Percentiles rank a stretch among this genome's conserved stretches.
Conservation (phyloP, 179 eudicot species). For the Beta macrorhiza region DNA sequence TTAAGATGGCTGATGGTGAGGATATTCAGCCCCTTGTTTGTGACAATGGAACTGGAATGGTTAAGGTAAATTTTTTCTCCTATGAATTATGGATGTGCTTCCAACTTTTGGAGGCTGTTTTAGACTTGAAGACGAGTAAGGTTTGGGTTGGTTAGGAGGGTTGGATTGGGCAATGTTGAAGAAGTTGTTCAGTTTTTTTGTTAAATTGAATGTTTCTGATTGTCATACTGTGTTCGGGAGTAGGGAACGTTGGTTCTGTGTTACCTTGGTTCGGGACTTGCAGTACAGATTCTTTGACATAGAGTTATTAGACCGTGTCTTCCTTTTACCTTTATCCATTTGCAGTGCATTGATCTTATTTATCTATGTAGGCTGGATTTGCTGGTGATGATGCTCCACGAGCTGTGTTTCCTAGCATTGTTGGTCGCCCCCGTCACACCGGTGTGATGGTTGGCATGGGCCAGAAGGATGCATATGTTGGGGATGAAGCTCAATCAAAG, state of each 20-base stretch:
- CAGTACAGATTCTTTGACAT: not conserved
- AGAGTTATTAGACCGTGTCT: not conserved
- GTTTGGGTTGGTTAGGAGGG: not conserved
- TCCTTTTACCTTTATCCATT: not conserved
- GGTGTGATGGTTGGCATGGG: conserved; percentile 48
- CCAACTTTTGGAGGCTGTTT: not conserved
- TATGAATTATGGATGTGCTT: not conserved
- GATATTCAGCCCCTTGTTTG: conserved; percentile 42
- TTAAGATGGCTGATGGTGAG: conserved; percentile 38
- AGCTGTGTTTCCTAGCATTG: conserved; percentile 43
- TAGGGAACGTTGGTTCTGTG: not conserved
- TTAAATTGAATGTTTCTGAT: not conserved
- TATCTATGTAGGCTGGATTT: conserved; percentile 36
- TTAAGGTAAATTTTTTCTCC: conserved; percentile 27
- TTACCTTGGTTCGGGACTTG: not conserved
- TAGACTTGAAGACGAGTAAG: not conserved
- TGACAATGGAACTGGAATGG: conserved; percentile 45
- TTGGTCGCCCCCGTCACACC: conserved; percentile 40
- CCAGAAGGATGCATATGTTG: conserved; percentile 41
- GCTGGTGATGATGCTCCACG: conserved; percentile 46
- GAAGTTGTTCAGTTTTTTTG: not conserved
- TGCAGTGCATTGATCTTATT: conserved; percentile 9
- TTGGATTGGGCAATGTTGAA: not conserved
- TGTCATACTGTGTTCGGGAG: not conserved
- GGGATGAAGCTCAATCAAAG: conserved; percentile 44